Percentiles rank a stretch among this genome's conserved stretches.
Evolutionary conservation across 2,329 filamentous ascomycete species (phyloP).

Genomic region (Bipolaris gigantea): DNA sequence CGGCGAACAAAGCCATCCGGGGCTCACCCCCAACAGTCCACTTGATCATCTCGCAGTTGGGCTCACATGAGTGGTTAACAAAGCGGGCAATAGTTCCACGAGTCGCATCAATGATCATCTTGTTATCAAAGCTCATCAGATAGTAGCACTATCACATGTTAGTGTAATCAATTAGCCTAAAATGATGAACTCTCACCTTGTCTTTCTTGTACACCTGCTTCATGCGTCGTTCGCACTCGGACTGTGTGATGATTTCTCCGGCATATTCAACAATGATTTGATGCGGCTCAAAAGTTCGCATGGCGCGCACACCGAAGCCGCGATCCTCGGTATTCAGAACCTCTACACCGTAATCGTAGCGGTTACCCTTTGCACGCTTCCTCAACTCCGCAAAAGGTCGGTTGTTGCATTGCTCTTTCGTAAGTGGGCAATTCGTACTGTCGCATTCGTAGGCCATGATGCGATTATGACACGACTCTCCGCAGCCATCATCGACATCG

Average conservation of each 20-base stretch:
- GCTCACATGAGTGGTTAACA: conserved; percentile 95
- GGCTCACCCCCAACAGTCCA: conserved; percentile 94
- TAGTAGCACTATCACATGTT: conserved; percentile 76
- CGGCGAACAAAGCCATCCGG: conserved; percentile 94
- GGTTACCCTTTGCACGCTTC: conserved; percentile 68
- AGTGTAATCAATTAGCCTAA: conserved; percentile 9
- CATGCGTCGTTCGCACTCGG: conserved; percentile 92
- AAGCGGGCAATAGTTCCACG: conserved; percentile 95
- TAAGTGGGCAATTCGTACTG: conserved; percentile 80
- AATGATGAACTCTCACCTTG: conserved; percentile 61
- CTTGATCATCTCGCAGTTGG: conserved; percentile 97
- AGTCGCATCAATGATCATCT: conserved; percentile 97
- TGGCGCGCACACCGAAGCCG: conserved; percentile 89
- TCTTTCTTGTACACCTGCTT: conserved; percentile 91
- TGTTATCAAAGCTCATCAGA: conserved; percentile 97
- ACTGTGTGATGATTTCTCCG: conserved; percentile 94
- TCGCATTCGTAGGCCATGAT: conserved; percentile 99
- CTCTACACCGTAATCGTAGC: conserved; percentile 91
- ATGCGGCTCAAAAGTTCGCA: conserved; percentile 80
- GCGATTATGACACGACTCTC: conserved; percentile 87
- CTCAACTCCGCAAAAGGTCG: conserved; percentile 82
- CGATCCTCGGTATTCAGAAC: conserved; percentile 88
- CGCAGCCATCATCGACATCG: conserved; percentile 71
- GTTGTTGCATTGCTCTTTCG: conserved; percentile 75
- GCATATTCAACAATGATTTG: conserved; percentile 99